A percentile compares a stretch with the other conserved stretches of the same genome.
Conservation (phyloP, 148 eudicot species). For the Euryodendron excelsum region DNA sequence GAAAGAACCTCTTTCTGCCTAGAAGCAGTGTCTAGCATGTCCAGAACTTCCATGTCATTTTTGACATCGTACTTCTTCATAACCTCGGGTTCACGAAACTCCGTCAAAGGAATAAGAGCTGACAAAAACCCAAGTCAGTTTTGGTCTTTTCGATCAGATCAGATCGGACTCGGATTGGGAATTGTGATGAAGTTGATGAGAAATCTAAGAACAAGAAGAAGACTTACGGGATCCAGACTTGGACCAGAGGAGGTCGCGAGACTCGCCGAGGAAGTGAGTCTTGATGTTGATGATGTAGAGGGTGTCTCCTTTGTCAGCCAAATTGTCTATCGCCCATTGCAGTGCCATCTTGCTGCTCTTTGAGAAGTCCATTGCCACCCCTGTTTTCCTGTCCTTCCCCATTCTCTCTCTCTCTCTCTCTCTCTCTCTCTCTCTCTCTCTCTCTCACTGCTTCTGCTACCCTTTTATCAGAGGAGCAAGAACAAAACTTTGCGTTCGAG, state of each 20-base stretch:
- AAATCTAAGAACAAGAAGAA: not conserved
- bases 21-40: constrained; percentile 68
- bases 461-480: not conserved
- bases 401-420: constrained; percentile 14
- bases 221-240: constrained; percentile 75
- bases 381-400: constrained; percentile 44
- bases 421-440: not conserved
- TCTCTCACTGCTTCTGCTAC: not conserved
- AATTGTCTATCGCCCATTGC: constrained; percentile 78
- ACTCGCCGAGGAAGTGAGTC: constrained; percentile 40
- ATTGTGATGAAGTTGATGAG: not conserved
- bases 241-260: constrained; percentile 59
- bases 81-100: constrained; percentile 73
- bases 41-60: constrained; percentile 67
- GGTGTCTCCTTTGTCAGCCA: constrained; percentile 72
- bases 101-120: constrained; percentile 81
- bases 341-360: constrained; percentile 80
- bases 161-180: not conserved
- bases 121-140: not conserved
- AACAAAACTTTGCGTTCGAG: too few relatives aligned
- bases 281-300: constrained; percentile 65
- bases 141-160: constrained; percentile 10
- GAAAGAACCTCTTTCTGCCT: constrained; percentile 66
- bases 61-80: constrained; percentile 65
- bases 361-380: constrained; percentile 57